Evolutionary conservation across 441 rosid genomes (phyloP).

Genomic region (Caryocar brasiliense): DNA sequence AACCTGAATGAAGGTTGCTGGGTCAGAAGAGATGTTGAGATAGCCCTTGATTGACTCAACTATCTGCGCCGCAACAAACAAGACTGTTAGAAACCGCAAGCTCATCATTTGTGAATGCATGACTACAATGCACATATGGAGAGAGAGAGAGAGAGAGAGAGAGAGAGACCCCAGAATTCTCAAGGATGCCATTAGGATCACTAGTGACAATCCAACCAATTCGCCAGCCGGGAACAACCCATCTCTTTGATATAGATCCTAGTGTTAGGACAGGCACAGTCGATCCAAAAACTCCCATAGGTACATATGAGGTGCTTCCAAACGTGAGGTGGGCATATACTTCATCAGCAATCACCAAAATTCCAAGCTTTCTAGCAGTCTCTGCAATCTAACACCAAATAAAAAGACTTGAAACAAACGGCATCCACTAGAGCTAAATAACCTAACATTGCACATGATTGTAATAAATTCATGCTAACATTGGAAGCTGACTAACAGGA

Average conservation of each 20-base stretch:
- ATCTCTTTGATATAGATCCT: conserved; percentile 62
- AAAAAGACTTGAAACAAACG: neutral
- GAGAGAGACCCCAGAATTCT: conserved; percentile 27
- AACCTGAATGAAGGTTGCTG: conserved; percentile 40
- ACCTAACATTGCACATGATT: too few relatives aligned
- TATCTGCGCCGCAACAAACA: conserved; percentile 16
- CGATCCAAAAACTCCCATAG: conserved; percentile 51
- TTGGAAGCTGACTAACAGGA: too few relatives aligned
- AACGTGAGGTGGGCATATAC: conserved; percentile 45
- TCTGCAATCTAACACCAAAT: conserved; percentile 36
- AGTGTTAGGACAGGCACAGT: conserved; percentile 47
- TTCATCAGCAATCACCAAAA: conserved; percentile 63
- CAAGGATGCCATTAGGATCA: conserved; percentile 37
- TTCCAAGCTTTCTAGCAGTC: conserved; percentile 44
- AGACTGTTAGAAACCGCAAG: too few relatives aligned
- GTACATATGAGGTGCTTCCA: conserved; percentile 42
- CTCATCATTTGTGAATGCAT: too few relatives aligned
- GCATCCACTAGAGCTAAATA: neutral
- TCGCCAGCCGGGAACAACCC: conserved; percentile 68
- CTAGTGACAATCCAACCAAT: conserved; percentile 45
- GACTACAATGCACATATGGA: too few relatives aligned
- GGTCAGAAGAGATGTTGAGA: conserved; percentile 28
- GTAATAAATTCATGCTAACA: too few relatives aligned
- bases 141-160: neutral
- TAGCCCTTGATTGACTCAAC: conserved; percentile 21